phyloP scores from a whole-genome alignment of 2,329 filamentous ascomycete genomes.

The Chaetothyriales sp. region DNA sequence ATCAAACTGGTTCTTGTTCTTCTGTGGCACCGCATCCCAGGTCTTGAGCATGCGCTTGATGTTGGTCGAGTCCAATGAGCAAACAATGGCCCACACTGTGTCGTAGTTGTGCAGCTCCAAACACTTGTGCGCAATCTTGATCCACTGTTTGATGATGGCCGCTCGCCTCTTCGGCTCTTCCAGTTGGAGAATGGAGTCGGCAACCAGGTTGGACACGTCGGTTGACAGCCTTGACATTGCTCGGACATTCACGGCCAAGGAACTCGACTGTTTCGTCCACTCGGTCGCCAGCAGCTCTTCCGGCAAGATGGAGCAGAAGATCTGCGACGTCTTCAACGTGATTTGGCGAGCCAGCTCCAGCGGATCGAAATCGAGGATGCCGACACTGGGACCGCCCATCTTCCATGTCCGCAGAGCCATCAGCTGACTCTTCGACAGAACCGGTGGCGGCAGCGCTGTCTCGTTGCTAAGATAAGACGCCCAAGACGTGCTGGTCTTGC shows the following conservation, averaged over 20 bases:
- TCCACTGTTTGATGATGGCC: slow-evolving; percentile 87
- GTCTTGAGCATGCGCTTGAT: slow-evolving; percentile 78
- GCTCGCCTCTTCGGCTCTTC: slow-evolving; percentile 90
- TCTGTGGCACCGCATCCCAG: slow-evolving; percentile 76
- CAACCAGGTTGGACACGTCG: slow-evolving; percentile 80
- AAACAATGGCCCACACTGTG: slow-evolving; percentile 91
- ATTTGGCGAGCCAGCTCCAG: slow-evolving; percentile 83
- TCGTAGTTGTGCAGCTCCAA: slow-evolving; percentile 91
- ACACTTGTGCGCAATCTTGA: slow-evolving; percentile 80
- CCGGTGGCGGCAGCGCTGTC: slow-evolving; percentile 52
- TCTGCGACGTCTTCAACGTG: slow-evolving; percentile 76
- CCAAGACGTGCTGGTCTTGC: slow-evolving; percentile 67
- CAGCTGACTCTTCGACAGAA: slow-evolving; percentile 62
- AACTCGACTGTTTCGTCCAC: slow-evolving; percentile 79
- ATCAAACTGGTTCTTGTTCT: slow-evolving; percentile 66
- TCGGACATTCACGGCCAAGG: slow-evolving; percentile 73
- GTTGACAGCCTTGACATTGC: slow-evolving; percentile 88
- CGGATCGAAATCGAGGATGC: slow-evolving; percentile 78
- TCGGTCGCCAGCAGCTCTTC: slow-evolving; percentile 83
- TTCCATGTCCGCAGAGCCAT: slow-evolving; percentile 60
- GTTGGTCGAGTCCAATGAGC: slow-evolving; percentile 80
- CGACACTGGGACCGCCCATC: slow-evolving; percentile 51
- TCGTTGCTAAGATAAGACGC: slow-evolving; percentile 57
- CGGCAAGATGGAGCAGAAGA: slow-evolving; percentile 82
- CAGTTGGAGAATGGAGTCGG: slow-evolving; percentile 75